Conservation (phyloP, 2,329 filamentous ascomycete species). For the Mycosphaerella arachidis region DNA sequence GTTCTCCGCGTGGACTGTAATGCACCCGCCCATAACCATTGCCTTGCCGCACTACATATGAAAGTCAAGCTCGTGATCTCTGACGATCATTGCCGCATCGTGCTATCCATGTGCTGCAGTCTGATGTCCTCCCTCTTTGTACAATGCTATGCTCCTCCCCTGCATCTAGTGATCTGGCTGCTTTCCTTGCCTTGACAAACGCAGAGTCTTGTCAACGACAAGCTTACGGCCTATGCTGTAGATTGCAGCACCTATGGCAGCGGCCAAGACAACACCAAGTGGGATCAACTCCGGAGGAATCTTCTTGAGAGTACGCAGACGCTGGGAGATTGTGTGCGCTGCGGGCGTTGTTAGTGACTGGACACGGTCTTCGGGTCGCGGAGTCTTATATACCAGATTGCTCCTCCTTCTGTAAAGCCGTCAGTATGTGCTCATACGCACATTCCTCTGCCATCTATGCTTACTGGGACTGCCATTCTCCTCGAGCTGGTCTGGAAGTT, state of each 20-base stretch:
- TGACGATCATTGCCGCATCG: not conserved
- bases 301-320: conserved; percentile 80
- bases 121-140: conserved; percentile 1
- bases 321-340: conserved; percentile 97
- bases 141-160: not conserved
- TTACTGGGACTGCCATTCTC: conserved; percentile 33
- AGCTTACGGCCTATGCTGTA: conserved; percentile 85
- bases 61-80: not conserved
- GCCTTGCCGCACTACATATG: conserved; percentile 1
- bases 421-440: conserved; percentile 7
- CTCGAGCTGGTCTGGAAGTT: conserved; percentile 29
- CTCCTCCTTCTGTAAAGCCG: conserved; percentile 55
- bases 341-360: conserved; percentile 9
- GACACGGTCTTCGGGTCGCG: not conserved
- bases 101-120: not conserved
- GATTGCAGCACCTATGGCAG: conserved; percentile 68
- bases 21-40: not conserved
- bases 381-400: conserved; percentile 51
- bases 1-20: not conserved
- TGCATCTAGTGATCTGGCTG: conserved; percentile 19
- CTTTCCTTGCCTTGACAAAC: conserved; percentile 67
- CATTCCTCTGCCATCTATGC: not conserved
- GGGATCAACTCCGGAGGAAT: conserved; percentile 92
- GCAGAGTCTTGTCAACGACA: conserved; percentile 83
- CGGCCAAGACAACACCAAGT: conserved; percentile 79